Evolutionary conservation across 345 rosid species (phyloP).

Genomic region (Carallia brachiata): DNA sequence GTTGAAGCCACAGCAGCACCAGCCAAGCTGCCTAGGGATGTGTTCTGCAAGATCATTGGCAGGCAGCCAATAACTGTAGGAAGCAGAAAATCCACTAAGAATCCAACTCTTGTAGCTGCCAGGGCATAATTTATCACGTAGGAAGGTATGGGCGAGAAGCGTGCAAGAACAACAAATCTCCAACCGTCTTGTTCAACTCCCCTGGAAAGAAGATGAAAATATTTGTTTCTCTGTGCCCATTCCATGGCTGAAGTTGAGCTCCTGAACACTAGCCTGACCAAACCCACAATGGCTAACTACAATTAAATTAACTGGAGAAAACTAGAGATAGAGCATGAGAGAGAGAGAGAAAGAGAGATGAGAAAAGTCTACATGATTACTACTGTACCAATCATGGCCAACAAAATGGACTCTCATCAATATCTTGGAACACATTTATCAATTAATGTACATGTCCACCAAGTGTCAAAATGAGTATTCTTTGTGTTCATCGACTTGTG

Average conservation of each 20-base stretch:
- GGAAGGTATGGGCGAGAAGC: constrained; percentile 92
- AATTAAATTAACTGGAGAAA: constrained; percentile 7
- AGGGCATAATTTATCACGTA: constrained; percentile 84
- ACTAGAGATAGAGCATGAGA: not conserved
- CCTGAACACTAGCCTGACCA: constrained; percentile 67
- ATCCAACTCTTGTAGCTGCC: constrained; percentile 80
- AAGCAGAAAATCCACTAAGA: constrained; percentile 76
- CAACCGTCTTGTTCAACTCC: constrained; percentile 95
- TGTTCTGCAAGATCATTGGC: constrained; percentile 95
- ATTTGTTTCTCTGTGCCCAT: constrained; percentile 68
- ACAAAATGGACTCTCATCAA: too few relatives aligned
- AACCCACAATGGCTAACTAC: constrained; percentile 6
- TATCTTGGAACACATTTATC: too few relatives aligned
- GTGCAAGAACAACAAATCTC: constrained; percentile 92
- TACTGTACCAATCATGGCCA: too few relatives aligned
- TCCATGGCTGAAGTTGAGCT: constrained; percentile 62
- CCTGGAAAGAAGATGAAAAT: constrained; percentile 65
- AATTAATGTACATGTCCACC: too few relatives aligned
- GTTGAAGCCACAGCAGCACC: constrained; percentile 86
- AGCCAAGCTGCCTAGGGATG: constrained; percentile 93
- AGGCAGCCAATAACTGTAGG: constrained; percentile 79
- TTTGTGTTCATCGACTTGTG: too few relatives aligned
- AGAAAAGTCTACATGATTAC: too few relatives aligned
- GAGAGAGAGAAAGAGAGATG: not conserved
- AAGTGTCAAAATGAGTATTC: too few relatives aligned